Base-by-base conservation (phyloP, 2,329 filamentous ascomycete species). In the Fusarium phyllophilum region DNA sequence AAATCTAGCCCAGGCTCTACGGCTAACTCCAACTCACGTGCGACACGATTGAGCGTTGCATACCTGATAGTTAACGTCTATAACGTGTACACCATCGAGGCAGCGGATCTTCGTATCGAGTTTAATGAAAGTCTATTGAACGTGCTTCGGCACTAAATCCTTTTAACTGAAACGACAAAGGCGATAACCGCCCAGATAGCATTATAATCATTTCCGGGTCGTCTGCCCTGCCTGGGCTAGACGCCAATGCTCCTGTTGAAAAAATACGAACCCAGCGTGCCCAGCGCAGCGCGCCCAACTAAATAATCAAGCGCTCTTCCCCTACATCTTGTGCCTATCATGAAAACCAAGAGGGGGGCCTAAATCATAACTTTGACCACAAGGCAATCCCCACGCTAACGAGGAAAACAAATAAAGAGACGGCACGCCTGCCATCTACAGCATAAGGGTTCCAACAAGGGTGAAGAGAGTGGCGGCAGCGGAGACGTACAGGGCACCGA, bases 391-490 rank as follows among this genome's bases (percentile, higher is more conserved):
- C 61, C 38, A 62, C 36, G 66, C 61, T 66, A 68, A 62, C 62
- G 48, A 61, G 56, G 66, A 61, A 70, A 70, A 56, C 54, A 67
- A 67, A 48, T 22, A 68, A 60, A 60, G 44, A 61, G 68, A 59
- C 29, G 39, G 39, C n/a, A 46, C 20, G 41, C 49, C 24, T 55
- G 33, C 39, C 51, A 29, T 70, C 82, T 84, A 85, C 77, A 85
- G 77, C 49, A 85, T 71, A 69, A 84, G 71, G 46, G 83, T 79
- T 64, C 83, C 84, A 34, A 84, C 80, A 29, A 85, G 68, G 45
- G 83, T 81, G 66, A 84, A 83, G 66, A 80, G 49, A 34, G 84
- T 70, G 39, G 81, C 76, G 24, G 80, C 67, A n/a, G 78, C 82
- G 46, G 81, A 81, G 49, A 85, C 76, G 54, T 80, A 65, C n/a